A percentile compares a stretch with the other conserved stretches of the same genome.
Evolutionary conservation across 768 basidiomycete species (phyloP).

Genomic region (Sistotremastrum niveocremeum): DNA sequence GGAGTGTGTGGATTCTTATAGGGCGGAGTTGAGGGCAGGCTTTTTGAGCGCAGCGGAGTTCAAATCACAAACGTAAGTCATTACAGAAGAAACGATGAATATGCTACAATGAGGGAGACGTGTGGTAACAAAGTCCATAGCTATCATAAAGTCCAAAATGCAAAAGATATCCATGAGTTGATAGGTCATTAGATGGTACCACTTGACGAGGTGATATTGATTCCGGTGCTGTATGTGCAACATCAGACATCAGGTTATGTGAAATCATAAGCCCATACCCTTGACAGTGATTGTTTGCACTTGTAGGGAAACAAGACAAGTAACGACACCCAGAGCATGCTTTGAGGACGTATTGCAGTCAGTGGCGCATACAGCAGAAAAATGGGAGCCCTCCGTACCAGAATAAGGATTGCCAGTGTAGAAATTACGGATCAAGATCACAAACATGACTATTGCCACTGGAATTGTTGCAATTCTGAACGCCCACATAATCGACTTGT

Average conservation of each 20-base stretch:
- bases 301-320: conserved; percentile 77
- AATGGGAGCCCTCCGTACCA: conserved; percentile 30
- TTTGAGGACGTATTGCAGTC: conserved; percentile 15
- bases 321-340: conserved; percentile 84
- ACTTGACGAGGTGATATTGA: not conserved
- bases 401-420: conserved; percentile 79
- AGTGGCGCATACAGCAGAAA: not conserved
- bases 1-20: conserved; percentile 19
- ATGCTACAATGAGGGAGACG: too few relatives aligned
- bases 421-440: conserved; percentile 77
- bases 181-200: not conserved
- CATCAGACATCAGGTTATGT: not conserved
- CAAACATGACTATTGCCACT: conserved; percentile 64
- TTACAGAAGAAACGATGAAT: too few relatives aligned
- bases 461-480: conserved; percentile 65
- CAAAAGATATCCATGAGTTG: too few relatives aligned
- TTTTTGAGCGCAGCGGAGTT: not conserved
- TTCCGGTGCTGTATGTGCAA: conserved; percentile 4
- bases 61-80: too few relatives aligned
- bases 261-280: conserved; percentile 19
- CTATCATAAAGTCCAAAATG: too few relatives aligned
- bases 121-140: too few relatives aligned
- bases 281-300: conserved; percentile 52
- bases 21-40: conserved; percentile 28
- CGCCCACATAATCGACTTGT: conserved; percentile 56